Evolutionary conservation across 1,284 basidiomycete genomes (phyloP).

Genomic region (Pisolithus thermaeus): DNA sequence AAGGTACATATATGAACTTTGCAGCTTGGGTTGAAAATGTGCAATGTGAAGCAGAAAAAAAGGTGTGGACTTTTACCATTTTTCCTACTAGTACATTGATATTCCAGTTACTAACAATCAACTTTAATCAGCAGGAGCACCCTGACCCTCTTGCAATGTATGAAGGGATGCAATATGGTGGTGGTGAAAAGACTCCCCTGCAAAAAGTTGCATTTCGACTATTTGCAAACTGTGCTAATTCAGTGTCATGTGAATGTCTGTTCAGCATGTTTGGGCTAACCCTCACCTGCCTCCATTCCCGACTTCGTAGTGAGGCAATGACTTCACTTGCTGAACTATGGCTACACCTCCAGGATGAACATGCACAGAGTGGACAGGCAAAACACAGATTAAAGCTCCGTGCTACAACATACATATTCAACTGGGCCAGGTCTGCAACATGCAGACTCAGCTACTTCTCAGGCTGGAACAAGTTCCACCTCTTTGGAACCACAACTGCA

Average conservation of each 20-base stretch:
- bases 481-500: too few relatives aligned
- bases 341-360: too few relatives aligned
- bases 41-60: not conserved
- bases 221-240: conserved; percentile 1
- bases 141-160: not conserved
- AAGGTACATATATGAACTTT: too few relatives aligned
- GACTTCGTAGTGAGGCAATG: not conserved
- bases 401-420: too few relatives aligned
- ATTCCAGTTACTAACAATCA: too few relatives aligned
- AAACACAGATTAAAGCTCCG: too few relatives aligned
- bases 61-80: not conserved
- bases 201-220: not conserved
- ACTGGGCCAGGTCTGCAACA: too few relatives aligned
- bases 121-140: not conserved
- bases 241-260: conserved; percentile 2
- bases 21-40: too few relatives aligned
- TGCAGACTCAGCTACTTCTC: too few relatives aligned
- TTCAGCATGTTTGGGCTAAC: conserved; percentile 8
- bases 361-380: too few relatives aligned
- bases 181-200: not conserved
- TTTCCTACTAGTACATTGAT: not conserved
- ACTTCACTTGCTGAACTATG: not conserved
- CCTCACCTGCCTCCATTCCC: not conserved
- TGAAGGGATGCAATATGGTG: not conserved
- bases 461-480: too few relatives aligned